Evolutionary conservation across 192 early-diverging fungal species (phyloP), one percentile per base, ranked within the genome.

Genomic region (Coemansia sp.): DNA sequence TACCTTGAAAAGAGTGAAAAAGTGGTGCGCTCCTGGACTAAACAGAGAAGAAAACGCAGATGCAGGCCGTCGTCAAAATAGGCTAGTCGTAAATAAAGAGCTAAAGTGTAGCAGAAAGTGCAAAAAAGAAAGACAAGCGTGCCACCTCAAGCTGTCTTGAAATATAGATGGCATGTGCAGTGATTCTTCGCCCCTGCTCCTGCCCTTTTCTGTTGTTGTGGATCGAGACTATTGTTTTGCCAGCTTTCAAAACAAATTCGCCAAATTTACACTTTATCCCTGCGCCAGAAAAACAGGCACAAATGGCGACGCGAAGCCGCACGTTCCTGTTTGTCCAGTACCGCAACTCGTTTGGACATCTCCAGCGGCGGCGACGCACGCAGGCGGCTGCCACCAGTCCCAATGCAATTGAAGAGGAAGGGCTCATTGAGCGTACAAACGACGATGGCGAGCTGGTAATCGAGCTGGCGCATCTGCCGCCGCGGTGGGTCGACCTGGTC

Each of bases 251-350:
- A 53, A 53, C 14, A 53, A 24, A 61, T 34, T 34, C 31, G 31
- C 20, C 20, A 25, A 31, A 54, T 8, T 34, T 18, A 31, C 26
- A 54, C 26, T 54, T 54, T 46, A 46, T 14, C 3, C 23, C 23
- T 24, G 52, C n/a, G 49, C 49, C 49, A n/a, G 18, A 51, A 53
- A 52, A 53, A 53, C 15, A 53, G 17, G 49, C 9, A 55, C 11
- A 47, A 51, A 91, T 91, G 90, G 92, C 96, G 4, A 92, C 94
- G 11, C 86, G 96, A 58, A 90, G 86, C 68, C 89, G 94, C 67
- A 96, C 93, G 28, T 84, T 94, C 47, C 82, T 98, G 15, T 98
- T 96, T 75, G 73, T 95, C 51, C 92, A 98, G 81, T 96, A 91
- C 81, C 85, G 96, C 56, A 94, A 95, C 66, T 89, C 93, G 9